Conservation (phyloP, 169 alveolate species). For the Neospora caninum region DNA sequence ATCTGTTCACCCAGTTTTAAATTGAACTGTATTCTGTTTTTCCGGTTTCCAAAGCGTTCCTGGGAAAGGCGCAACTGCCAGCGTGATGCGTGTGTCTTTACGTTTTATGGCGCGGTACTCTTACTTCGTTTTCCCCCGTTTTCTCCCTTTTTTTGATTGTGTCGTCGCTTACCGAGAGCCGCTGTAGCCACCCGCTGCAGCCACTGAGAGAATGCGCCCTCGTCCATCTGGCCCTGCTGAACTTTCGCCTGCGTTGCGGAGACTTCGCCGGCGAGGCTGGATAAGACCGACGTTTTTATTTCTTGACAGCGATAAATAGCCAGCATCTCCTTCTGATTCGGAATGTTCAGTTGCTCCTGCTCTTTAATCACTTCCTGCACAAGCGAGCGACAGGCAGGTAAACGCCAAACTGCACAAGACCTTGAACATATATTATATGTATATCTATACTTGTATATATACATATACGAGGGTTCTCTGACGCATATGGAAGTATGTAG, state of each 20-base stretch:
- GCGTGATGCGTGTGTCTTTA: too few relatives aligned
- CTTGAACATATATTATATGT: not conserved
- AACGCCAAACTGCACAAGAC: too few relatives aligned
- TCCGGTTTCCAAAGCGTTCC: too few relatives aligned
- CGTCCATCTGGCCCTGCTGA: slow-evolving; percentile 24
- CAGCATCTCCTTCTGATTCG: slow-evolving; percentile 87
- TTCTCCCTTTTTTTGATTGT: too few relatives aligned
- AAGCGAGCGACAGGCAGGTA: too few relatives aligned
- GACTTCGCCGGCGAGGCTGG: slow-evolving; percentile 30
- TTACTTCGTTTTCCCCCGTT: not conserved
- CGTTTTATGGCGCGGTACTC: too few relatives aligned
- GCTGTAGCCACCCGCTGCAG: not conserved
- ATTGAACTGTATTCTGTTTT: too few relatives aligned
- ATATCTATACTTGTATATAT: not conserved
- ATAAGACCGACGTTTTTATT: slow-evolving; percentile 78
- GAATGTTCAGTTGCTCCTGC: slow-evolving; percentile 87
- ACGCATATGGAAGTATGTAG: not conserved
- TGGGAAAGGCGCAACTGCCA: too few relatives aligned
- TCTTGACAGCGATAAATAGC: slow-evolving; percentile 86
- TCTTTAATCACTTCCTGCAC: slow-evolving; percentile 83
- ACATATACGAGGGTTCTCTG: not conserved
- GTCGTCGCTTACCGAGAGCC: slow-evolving; percentile 1
- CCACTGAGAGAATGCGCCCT: not conserved
- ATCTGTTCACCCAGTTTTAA: too few relatives aligned
- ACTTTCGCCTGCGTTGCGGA: slow-evolving; percentile 7